These are phyloP conservation scores for Edaphochlamys debaryana DNA, from an alignment of 139 green algal species.

Conservation along the genomic window DNA sequence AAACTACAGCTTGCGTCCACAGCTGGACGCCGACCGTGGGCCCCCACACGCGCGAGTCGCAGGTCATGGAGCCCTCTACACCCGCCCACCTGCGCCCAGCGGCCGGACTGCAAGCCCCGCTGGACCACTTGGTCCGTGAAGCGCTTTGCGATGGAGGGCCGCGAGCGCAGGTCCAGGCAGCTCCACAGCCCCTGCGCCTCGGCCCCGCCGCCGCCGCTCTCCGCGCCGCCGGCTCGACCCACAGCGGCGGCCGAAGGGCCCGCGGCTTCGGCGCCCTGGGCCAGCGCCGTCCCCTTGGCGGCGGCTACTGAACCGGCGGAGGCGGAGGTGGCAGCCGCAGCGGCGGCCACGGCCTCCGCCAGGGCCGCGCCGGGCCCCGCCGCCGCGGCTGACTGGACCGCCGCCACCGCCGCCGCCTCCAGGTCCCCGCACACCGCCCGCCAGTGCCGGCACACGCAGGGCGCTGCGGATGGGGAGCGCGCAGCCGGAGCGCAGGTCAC, in stretches of 20 bases:
- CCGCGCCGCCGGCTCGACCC: background rate
- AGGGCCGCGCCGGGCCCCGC: background rate
- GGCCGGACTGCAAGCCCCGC: background rate
- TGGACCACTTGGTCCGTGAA: conserved; percentile 11
- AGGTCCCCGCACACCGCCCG: conserved; percentile 3
- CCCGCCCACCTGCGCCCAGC: conserved; percentile 16
- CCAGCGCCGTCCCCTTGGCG: background rate
- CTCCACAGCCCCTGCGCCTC: background rate
- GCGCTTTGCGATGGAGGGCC: background rate
- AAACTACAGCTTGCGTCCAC: no score
- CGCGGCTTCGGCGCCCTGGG: background rate
- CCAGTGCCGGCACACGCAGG: conserved; percentile 20
- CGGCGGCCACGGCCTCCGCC: background rate
- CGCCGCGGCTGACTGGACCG: background rate
- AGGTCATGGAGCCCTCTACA: no score
- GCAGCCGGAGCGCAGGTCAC: background rate
- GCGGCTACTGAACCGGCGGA: background rate
- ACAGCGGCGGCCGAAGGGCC: background rate
- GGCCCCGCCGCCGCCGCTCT: background rate
- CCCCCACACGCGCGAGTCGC: no score
- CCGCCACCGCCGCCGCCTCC: background rate
- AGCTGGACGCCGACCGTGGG: no score
- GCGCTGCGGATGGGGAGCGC: background rate
- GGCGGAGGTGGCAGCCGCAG: background rate
- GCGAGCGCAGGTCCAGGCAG: conserved; percentile 12